phyloP scores from a whole-genome alignment of 163 green algal genomes.

The Volvox carteri region DNA sequence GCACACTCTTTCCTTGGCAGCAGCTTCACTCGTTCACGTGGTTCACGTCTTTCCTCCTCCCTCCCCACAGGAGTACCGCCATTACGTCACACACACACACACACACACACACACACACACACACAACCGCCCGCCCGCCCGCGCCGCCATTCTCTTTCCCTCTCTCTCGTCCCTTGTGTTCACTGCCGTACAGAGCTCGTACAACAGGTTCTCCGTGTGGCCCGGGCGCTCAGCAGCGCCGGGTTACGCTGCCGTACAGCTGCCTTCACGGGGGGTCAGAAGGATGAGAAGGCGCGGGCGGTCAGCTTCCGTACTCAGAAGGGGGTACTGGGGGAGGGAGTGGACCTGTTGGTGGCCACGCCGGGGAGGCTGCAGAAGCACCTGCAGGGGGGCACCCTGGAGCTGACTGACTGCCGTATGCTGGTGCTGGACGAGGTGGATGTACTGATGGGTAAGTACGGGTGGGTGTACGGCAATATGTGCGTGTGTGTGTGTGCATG shows the following conservation, averaged over 20 bases:
- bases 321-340: slow-evolving; percentile 70
- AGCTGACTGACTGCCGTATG: slow-evolving; percentile 66
- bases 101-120: too few relatives aligned
- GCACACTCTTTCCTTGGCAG: too few relatives aligned
- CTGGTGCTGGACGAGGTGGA: slow-evolving; percentile 94
- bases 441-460: slow-evolving; percentile 83
- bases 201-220: slow-evolving; percentile 78
- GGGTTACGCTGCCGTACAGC: slow-evolving; percentile 68
- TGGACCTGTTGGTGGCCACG: slow-evolving; percentile 90
- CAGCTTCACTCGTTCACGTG: too few relatives aligned
- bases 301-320: slow-evolving; percentile 73
- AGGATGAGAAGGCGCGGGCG: slow-evolving; percentile 53
- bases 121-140: too few relatives aligned
- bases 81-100: too few relatives aligned
- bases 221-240: slow-evolving; percentile 68
- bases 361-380: slow-evolving; percentile 82
- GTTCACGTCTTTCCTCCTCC: neutral
- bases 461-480: slow-evolving; percentile 16
- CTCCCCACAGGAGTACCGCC: too few relatives aligned
- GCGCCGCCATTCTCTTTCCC: neutral
- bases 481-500: neutral
- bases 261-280: slow-evolving; percentile 69
- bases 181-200: slow-evolving; percentile 80
- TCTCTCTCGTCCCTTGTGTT: neutral
- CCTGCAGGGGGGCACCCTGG: slow-evolving; percentile 70